Conservation (phyloP, 148 eudicot species). For the Silene uniflora region DNA sequence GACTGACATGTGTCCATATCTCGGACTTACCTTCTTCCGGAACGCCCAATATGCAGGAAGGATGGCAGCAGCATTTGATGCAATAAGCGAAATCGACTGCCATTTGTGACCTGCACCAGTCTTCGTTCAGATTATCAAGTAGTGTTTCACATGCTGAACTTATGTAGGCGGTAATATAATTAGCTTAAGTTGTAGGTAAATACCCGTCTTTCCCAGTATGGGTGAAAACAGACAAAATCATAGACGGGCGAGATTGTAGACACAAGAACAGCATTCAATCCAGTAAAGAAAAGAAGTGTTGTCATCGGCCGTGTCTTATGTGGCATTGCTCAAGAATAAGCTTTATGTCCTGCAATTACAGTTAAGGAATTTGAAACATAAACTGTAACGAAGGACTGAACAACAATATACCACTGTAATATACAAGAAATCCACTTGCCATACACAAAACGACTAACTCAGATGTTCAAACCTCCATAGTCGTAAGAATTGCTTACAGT, state of each 20-base stretch:
- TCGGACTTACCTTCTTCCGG: slow-evolving; percentile 55
- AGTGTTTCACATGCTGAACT: too few species aligned
- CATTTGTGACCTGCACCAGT: slow-evolving; percentile 71
- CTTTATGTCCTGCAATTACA: slow-evolving; percentile 23
- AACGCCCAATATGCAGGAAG: slow-evolving; percentile 94
- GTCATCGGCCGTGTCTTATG: slow-evolving; percentile 82
- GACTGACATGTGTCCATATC: neutral
- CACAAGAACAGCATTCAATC: slow-evolving; percentile 24
- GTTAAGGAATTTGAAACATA: neutral
- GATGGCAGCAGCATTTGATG: slow-evolving; percentile 88
- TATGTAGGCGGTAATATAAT: neutral
- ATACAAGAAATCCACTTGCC: too few species aligned
- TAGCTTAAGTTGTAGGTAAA: slow-evolving; percentile 21
- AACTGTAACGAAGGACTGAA: too few species aligned
- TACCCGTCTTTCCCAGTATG: slow-evolving; percentile 96
- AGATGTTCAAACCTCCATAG: too few species aligned
- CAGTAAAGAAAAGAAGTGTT: slow-evolving; percentile 71
- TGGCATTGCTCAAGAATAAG: slow-evolving; percentile 46
- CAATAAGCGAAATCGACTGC: slow-evolving; percentile 83
- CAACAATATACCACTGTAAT: too few species aligned
- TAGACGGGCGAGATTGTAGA: slow-evolving; percentile 78
- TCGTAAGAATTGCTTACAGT: too few species aligned
- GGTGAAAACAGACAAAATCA: slow-evolving; percentile 81
- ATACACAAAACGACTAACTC: too few species aligned
- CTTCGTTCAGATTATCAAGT: slow-evolving; percentile 8